Base-by-base conservation (phyloP, 169 alveolate genomes). In the Plasmodium billcollinsi region DNA sequence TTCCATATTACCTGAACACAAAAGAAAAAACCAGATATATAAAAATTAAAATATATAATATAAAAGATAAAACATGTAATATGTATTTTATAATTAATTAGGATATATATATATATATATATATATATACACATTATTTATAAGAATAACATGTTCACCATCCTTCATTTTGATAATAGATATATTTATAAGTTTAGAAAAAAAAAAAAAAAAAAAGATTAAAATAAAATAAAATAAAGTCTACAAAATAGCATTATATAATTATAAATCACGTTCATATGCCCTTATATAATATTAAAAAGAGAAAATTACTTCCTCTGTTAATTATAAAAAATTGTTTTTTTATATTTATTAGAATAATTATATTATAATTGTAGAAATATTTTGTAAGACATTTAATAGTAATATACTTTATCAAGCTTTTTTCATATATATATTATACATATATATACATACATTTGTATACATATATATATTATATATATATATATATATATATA, bases 141-240 rank as follows among this genome's bases (percentile, higher is more conserved):
- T 49, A 14, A 47, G 62, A 63, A 70, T 83, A 69, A 80, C 83
- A 56, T 39, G 47, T 39, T 56, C 71, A 39, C 26, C 67, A 62
- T 50, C 70, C 47, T 54, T 61, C 91, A 83, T 83, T 83, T 24
- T 69, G 73, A 50, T 70, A 67, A 54, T 26, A 29, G 26, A 56
- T 69, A 14, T 67, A 59, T 69, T 15, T 26, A 54, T 14, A 69
- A 43, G 50, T 29, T 26, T 20, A 39, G 39, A 20, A 21, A 21
- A 65, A 24, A 21, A 20, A 33, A 33, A 5, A 39, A 39, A 39
- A 39, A 39, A 39, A 39, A 2, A 26, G 33, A 2, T 2, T 26
- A 26, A 26, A 39, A 39, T 39, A 39, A 39, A 39, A 39, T 39
- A 39, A 39, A 39, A 39, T 39, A 7, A 39, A 39, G 47, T 39